Base-by-base conservation (phyloP, 352 stramenopile species). In the Pythium folliculosum region DNA sequence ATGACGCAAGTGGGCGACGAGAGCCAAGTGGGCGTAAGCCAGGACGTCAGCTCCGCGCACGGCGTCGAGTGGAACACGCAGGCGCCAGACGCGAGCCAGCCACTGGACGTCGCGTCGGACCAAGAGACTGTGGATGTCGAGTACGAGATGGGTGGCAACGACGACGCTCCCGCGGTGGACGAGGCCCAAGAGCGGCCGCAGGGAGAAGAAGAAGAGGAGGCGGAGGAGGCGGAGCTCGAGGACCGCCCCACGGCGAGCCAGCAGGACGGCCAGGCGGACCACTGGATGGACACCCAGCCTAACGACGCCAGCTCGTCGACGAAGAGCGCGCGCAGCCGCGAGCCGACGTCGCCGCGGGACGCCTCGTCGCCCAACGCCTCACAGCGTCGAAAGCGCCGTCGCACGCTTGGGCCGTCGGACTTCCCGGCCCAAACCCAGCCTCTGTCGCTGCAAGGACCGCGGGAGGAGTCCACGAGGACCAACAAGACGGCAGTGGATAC, bases 261-360 rank as follows among this genome's bases (percentile, higher is more conserved):
- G 45, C 63, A 69, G 45, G 63, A 69, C 47, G 63, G 63, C 22
- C 63, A 69, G 22, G 43, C 53, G 1, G 63, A 69, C 54, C 54
- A 63, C 44, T 69, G 44, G 53, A 69, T 69, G 63, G 22, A 69
- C 1, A 59, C 60, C 3, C 60, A 66, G n/a, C 57, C 57, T 1
- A 43, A 19, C 9, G 30, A 64, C 19, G 22, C 19, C 7, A 56
- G 30, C 7, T 45, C 56, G 17, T 45, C 56, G 17, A 35, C 47
- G 4, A 57, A 56, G 59, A 27, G 22, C 48, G 48, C 16, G 3
- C 48, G 48, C 14, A 22, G 12, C 10, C 30, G 2, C 3, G 17
- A 6, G 21, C 22, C 19, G n/a, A 32, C n/a, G 51, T 21, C 51
- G 23, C 25, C 14, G n/a, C 7, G 37, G 17, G 51, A 19, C 51